Conservation (phyloP, 768 basidiomycete genomes). For the Podaxis sp. region DNA sequence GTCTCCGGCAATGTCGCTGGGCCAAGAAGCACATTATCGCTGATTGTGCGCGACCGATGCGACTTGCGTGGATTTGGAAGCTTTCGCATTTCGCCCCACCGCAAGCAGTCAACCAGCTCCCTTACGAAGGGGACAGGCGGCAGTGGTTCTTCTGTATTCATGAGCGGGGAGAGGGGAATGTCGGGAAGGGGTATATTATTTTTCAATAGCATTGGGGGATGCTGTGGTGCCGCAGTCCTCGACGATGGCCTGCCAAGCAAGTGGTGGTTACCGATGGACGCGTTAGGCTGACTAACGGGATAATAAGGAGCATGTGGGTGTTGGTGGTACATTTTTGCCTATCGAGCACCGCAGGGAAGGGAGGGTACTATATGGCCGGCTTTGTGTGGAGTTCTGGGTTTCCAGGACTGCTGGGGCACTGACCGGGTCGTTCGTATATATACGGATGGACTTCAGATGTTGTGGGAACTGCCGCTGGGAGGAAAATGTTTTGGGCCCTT, state of each 20-base stretch:
- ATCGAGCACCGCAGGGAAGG: neutral
- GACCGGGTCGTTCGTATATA: neutral
- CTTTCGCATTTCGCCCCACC: neutral
- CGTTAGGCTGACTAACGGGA: neutral
- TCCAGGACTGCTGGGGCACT: neutral
- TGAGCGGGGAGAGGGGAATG: neutral
- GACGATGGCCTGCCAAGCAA: neutral
- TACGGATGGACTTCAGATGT: neutral
- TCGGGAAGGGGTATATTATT: neutral
- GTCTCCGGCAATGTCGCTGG: neutral
- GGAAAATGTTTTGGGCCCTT: neutral
- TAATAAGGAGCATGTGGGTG: neutral
- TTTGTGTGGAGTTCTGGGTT: neutral
- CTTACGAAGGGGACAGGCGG: neutral
- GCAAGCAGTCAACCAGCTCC: neutral
- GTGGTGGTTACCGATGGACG: neutral
- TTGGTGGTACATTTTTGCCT: neutral
- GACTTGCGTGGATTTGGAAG: neutral
- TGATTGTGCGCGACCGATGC: neutral
- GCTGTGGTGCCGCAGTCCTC: neutral
- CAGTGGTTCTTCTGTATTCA: neutral
- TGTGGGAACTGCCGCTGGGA: constrained; percentile 1
- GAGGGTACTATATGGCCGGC: neutral
- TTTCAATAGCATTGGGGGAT: neutral
- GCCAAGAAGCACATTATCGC: neutral